These are phyloP conservation scores for Serendipita sp. DNA, from an alignment of 768 basidiomycete species.

Conservation along the genomic window DNA sequence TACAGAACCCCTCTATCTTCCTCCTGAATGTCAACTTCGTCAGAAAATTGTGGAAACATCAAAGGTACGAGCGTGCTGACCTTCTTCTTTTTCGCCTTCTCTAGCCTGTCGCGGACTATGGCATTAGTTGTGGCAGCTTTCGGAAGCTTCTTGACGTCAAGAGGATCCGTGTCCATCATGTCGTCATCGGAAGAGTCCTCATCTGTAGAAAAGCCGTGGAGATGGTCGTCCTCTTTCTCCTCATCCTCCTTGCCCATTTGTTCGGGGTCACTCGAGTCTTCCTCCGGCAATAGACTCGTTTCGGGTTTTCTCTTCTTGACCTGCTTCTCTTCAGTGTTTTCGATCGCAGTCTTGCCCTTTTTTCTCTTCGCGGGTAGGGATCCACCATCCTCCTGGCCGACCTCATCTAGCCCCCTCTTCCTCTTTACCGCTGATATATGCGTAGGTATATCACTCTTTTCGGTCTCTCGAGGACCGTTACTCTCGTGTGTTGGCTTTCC, in stretches of 20 bases:
- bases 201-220: slow-evolving; percentile 65
- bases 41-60: neutral
- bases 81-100: slow-evolving; percentile 40
- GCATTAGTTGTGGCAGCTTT: slow-evolving; percentile 81
- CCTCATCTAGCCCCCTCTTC: neutral
- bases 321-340: neutral
- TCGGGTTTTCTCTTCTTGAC: neutral
- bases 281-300: neutral
- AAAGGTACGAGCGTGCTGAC: slow-evolving; percentile 40
- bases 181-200: slow-evolving; percentile 67
- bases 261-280: neutral
- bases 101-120: slow-evolving; percentile 43
- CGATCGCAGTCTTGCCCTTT: neutral
- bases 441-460: no score
- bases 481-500: no score
- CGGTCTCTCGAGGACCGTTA: no score
- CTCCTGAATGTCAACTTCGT: slow-evolving; percentile 21
- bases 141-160: slow-evolving; percentile 62
- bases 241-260: slow-evolving; percentile 13
- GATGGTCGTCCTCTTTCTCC: slow-evolving; percentile 19
- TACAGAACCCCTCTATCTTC: slow-evolving; percentile 71
- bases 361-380: neutral
- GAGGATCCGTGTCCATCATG: slow-evolving; percentile 32
- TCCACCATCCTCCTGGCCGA: neutral
- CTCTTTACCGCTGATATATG: neutral